Evolutionary conservation across 2,329 filamentous ascomycete species (phyloP).

Genomic region (Curvularia verruculosa): DNA sequence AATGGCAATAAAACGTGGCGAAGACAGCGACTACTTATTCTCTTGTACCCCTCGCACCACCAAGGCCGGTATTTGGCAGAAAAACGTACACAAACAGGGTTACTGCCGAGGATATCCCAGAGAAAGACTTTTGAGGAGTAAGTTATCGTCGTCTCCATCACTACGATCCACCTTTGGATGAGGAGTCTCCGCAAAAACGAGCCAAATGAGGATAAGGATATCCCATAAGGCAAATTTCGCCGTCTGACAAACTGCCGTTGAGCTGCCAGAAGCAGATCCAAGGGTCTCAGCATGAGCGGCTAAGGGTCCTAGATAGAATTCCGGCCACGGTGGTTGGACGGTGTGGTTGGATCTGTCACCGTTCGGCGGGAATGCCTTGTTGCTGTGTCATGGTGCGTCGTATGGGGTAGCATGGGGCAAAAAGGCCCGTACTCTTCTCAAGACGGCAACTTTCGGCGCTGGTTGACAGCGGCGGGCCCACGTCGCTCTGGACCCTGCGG

Average conservation of each 20-base stretch:
- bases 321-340: slow-evolving; percentile 33
- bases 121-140: slow-evolving; percentile 23
- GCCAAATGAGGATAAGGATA: slow-evolving; percentile 15
- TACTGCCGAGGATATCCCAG: slow-evolving; percentile 28
- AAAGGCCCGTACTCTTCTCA: slow-evolving; percentile 16
- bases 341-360: slow-evolving; percentile 21
- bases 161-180: slow-evolving; percentile 24
- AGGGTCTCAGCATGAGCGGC: slow-evolving; percentile 28
- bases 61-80: slow-evolving; percentile 15
- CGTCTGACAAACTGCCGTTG: slow-evolving; percentile 21
- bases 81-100: slow-evolving; percentile 8
- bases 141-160: slow-evolving; percentile 26
- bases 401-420: slow-evolving; percentile 16
- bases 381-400: slow-evolving; percentile 11
- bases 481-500: slow-evolving; percentile 2
- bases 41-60: slow-evolving; percentile 12
- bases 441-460: slow-evolving; percentile 41
- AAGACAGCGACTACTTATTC: slow-evolving; percentile 33
- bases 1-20: slow-evolving; percentile 6
- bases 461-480: slow-evolving; percentile 1
- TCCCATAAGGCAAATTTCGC: slow-evolving; percentile 39
- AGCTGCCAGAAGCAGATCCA: slow-evolving; percentile 17
- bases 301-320: slow-evolving; percentile 19
- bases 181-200: slow-evolving; percentile 20
- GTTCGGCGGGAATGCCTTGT: slow-evolving; percentile 21